Evolutionary conservation across 257 asterid species (phyloP).

Genomic region (Marsdenia floribunda): DNA sequence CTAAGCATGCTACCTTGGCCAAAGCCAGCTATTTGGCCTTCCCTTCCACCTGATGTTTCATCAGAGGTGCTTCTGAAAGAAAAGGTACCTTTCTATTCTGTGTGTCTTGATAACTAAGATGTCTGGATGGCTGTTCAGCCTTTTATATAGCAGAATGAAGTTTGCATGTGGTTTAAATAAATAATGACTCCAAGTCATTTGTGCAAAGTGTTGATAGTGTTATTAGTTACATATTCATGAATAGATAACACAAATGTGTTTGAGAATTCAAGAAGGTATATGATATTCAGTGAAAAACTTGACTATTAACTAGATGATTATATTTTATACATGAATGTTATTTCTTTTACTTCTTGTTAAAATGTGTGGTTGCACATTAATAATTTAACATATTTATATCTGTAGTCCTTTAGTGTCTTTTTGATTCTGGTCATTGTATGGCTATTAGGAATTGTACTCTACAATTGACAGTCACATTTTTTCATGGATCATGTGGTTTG

Average conservation of each 20-base stretch:
- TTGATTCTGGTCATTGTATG: neutral
- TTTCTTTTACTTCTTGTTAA: neutral
- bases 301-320: neutral
- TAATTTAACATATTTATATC: neutral
- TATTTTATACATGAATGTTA: neutral
- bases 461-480: neutral
- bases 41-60: conserved; percentile 84
- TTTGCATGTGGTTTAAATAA: conserved; percentile 1
- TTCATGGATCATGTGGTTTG: neutral
- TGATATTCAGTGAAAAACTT: neutral
- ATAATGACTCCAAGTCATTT: neutral
- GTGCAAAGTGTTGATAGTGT: neutral
- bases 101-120: conserved; percentile 17
- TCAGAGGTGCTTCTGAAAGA: conserved; percentile 87
- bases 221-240: neutral
- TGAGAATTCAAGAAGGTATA: neutral
- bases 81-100: conserved; percentile 53
- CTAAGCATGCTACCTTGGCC: conserved; percentile 99
- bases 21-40: conserved; percentile 95
- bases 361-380: neutral
- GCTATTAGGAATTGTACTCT: neutral
- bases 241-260: neutral
- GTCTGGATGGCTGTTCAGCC: neutral
- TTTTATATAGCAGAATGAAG: conserved; percentile 7
- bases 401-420: neutral